These are phyloP conservation scores for Penicillium riverlandense DNA, from an alignment of 495 filamentous ascomycete genomes.

Conservation along the genomic window DNA sequence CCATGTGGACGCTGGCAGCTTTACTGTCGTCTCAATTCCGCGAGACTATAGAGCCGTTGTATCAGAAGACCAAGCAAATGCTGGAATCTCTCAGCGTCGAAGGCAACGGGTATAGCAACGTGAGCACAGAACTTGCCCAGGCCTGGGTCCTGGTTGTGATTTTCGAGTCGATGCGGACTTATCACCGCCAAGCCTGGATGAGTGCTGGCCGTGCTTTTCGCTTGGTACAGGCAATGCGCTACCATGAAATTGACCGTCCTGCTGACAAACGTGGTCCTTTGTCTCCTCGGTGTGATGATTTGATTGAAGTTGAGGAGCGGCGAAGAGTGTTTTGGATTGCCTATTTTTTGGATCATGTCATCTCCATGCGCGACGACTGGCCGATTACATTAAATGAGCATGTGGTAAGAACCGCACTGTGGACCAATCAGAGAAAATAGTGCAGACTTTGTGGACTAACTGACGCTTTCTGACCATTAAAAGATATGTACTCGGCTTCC, in stretches of 20 bases:
- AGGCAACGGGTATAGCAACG: neutral
- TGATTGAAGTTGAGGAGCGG: conserved; percentile 33
- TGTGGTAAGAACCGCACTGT: conserved; percentile 25
- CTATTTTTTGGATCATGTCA: conserved; percentile 43
- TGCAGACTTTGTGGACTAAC: neutral
- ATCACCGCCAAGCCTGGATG: conserved; percentile 39
- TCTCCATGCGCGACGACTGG: conserved; percentile 36
- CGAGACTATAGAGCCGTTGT: conserved; percentile 11
- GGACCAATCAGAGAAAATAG: neutral
- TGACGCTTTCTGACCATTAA: neutral
- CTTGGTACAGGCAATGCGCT: conserved; percentile 38
- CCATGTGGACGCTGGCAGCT: conserved; percentile 27
- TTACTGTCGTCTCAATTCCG: conserved; percentile 16
- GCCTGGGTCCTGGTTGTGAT: conserved; percentile 44
- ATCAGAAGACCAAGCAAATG: conserved; percentile 12
- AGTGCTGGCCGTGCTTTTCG: conserved; percentile 47
- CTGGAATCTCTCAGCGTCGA: conserved; percentile 7
- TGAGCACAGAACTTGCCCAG: conserved; percentile 28
- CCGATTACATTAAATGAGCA: conserved; percentile 46
- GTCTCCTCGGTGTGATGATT: neutral
- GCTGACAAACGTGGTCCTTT: neutral
- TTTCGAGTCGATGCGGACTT: conserved; percentile 39
- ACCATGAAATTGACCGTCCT: conserved; percentile 41
- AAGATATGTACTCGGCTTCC: conserved; percentile 17
- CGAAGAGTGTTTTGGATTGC: conserved; percentile 49